phyloP scores from a whole-genome alignment of 106 monocot species.

The Dactylorhiza incarnata region DNA sequence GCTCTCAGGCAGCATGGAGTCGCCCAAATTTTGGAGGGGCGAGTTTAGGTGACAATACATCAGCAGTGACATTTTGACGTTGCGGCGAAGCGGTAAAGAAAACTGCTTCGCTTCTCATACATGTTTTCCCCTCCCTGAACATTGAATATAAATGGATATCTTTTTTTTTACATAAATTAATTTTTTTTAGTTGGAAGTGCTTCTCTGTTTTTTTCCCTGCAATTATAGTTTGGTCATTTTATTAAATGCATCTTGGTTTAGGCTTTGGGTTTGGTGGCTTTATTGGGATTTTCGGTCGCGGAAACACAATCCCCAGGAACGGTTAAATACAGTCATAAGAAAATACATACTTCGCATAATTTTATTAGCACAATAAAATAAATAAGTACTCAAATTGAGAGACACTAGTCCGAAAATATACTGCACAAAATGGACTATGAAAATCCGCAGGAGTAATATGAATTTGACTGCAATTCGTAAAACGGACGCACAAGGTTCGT shows the following conservation, averaged over 20 bases:
- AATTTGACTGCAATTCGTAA: no score
- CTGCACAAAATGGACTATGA: no score
- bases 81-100: neutral
- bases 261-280: no score
- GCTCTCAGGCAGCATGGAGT: neutral
- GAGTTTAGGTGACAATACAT: constrained; percentile 3
- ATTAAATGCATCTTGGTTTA: neutral
- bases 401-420: no score
- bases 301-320: no score
- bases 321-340: no score
- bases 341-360: no score
- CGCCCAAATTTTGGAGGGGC: constrained; percentile 6
- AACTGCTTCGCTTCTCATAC: constrained; percentile 8
- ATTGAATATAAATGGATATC: constrained; percentile 1
- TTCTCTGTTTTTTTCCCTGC: neutral
- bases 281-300: no score
- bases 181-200: constrained; percentile 5
- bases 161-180: neutral
- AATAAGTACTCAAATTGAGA: no score
- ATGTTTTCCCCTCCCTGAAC: constrained; percentile 5
- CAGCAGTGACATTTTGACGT: constrained; percentile 9
- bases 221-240: neutral
- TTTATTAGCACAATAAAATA: no score
- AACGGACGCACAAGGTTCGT: no score
- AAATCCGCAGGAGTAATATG: no score